These are phyloP conservation scores for Colletotrichum gigasporum DNA, from an alignment of 2,329 filamentous ascomycete genomes.

Conservation along the genomic window DNA sequence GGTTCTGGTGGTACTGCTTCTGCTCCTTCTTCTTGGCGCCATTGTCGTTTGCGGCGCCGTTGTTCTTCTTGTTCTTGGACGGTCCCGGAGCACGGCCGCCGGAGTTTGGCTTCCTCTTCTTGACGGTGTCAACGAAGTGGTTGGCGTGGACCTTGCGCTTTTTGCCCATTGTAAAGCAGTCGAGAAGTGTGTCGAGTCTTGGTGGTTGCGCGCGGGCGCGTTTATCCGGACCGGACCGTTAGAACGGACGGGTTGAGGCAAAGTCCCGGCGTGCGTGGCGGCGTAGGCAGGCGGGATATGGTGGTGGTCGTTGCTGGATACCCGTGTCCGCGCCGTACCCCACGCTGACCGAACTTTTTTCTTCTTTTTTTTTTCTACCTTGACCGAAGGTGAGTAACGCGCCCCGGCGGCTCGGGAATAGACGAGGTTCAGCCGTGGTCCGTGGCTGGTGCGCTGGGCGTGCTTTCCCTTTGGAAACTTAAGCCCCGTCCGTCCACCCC, in stretches of 20 bases:
- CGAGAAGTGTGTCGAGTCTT: too few species aligned
- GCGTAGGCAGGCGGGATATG: constrained; percentile 7
- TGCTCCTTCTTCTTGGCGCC: constrained; percentile 32
- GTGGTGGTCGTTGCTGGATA: constrained; percentile 23
- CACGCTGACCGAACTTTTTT: constrained; percentile 24
- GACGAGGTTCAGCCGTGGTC: constrained; percentile 29
- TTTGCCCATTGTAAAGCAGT: constrained; percentile 43
- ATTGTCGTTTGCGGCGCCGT: constrained; percentile 10
- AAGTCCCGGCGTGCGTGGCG: constrained; percentile 2
- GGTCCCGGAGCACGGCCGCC: neutral
- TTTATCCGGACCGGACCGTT: constrained; percentile 1
- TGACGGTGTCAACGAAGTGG: constrained; percentile 27
- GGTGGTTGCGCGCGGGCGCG: neutral
- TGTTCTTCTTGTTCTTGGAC: constrained; percentile 31
- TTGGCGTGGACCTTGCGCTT: constrained; percentile 49
- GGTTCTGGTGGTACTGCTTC: constrained; percentile 39
- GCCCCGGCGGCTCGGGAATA: constrained; percentile 29
- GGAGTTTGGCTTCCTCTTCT: constrained; percentile 29
- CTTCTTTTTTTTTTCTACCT: constrained; percentile 15
- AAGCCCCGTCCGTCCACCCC: neutral
- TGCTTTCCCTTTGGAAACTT: neutral
- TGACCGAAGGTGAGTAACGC: constrained; percentile 25
- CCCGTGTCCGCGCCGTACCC: constrained; percentile 23
- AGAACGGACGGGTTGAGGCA: neutral
- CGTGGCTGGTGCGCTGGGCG: constrained; percentile 2